Conservation (phyloP, 1,284 basidiomycete genomes). For the Microbotryomycetes sp. region DNA sequence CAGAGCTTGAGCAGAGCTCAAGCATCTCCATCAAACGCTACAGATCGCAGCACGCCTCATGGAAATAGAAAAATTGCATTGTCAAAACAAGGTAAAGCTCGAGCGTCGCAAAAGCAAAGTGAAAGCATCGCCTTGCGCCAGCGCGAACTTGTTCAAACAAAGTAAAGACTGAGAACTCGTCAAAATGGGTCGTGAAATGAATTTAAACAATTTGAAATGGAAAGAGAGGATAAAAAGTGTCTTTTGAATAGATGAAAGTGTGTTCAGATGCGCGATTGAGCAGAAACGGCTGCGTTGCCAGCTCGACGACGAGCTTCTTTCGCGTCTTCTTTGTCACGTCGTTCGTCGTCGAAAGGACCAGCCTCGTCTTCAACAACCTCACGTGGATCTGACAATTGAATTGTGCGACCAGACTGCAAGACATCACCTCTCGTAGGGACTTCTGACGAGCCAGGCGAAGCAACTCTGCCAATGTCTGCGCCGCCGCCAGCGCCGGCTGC, state of each 20-base stretch:
- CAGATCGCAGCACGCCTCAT: too few species aligned
- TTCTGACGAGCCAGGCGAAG: slow-evolving; percentile 17
- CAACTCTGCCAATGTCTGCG: neutral
- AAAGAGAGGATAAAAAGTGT: neutral
- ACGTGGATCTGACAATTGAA: neutral
- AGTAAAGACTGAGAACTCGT: neutral
- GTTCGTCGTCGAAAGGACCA: neutral
- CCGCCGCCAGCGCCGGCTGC: too few species aligned
- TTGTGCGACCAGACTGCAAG: neutral
- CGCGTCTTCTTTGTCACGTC: neutral
- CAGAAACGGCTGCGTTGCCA: neutral
- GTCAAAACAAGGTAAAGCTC: too few species aligned
- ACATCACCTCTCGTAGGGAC: slow-evolving; percentile 36
- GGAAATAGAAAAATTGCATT: too few species aligned
- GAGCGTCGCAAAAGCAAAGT: too few species aligned
- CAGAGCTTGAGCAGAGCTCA: too few species aligned
- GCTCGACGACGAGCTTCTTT: neutral
- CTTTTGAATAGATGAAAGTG: too few species aligned
- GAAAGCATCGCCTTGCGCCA: too few species aligned
- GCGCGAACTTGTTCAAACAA: neutral
- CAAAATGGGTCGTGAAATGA: neutral
- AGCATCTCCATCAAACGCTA: too few species aligned
- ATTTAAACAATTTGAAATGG: neutral
- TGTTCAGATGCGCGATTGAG: neutral
- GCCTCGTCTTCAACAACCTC: slow-evolving; percentile 1